Base-by-base conservation (phyloP, 306 rosid species). In the Oemleria cerasiformis region DNA sequence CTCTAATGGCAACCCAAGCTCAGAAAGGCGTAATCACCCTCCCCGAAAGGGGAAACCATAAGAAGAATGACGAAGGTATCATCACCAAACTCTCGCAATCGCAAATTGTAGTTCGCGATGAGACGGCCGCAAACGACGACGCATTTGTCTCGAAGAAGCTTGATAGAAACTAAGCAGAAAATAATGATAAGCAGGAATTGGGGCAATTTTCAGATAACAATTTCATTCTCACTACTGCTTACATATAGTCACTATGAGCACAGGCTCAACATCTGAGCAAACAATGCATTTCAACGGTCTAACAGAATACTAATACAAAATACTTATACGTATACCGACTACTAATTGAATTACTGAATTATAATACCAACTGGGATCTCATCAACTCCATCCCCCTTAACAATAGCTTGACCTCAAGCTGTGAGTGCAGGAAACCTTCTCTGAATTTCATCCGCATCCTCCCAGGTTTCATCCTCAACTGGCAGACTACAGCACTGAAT, bases 1-100 rank as follows among this genome's bases (percentile, higher is more conserved):
- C 45, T 16, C 5, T 20, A 15, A 92, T 90, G 97, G 88, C 98
- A 78, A 83, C 92, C 25, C 84, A 73, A 79, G 79, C 78, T 12
- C 81, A 89, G 38, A 85, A 75, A 86, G 97, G 97, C 48, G 97
- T 96, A 67, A 72, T 88, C n/a, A 88, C 97, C 3, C 93, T 92
- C 57, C 98, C 93, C 0, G 90, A 83, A 43, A 77, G 89, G 54
- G 92, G 89, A 5, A 74, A 71, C 69, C 70, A 83, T 40, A 70
- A 77, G 15, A 84, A 51, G 61, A 79, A 76, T 11, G 64, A 6
- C 10, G 69, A 62, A 16, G 49, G 82, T 65, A 9, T 88, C 20
- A 73, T 88, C 44, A 45, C 89, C 15, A 86, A 51, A 80, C 44
- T 93, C 42, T 80, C 92, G 0, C 85, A 80, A 73, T 88, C 96